Base-by-base conservation (phyloP, 495 filamentous ascomycete species). In the Cercophora scortea region DNA sequence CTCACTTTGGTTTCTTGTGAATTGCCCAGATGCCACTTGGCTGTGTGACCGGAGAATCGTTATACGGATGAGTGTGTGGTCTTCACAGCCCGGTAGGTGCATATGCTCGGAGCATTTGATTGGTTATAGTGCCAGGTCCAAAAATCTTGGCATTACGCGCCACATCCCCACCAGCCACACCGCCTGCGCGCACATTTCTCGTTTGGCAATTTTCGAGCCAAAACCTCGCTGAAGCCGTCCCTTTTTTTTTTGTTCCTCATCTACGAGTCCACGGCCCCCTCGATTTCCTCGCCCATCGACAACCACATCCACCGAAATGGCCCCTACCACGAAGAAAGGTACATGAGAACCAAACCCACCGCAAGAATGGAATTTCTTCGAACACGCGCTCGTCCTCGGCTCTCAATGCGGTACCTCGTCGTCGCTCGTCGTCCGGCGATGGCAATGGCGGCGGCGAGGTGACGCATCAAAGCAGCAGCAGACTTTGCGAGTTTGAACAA, bases 271-370 rank as follows among this genome's bases (percentile, higher is more conserved):
- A 60, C 62, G 58, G 61, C 57, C 54, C 57, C 58, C 51, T 57
- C 58, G 56, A 61, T 50, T 53, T 55, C 54, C 56, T 58, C 62
- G 58, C 54, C 61, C 52, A 63, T 54, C 57, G 57, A 65, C 74
- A 73, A 75, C 59, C 59, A 45, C 67, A 70, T 73, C 71, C 73
- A 67, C 71, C 77, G 76, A 73, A 71, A 90, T 90, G 87, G 83
- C 82, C 68, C 86, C 86, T 66, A 85, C 36, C 7, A 38, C 36
- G 10, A 85, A 86, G 80, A 84, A 86, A 81, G 82, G 86, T 89
- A 81, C 67, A 67, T 69, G 58, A 65, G 42, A 46, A 36, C 44
- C 36, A 54, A 41, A 32, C 17, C 43, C 10, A 19, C 17, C 16
- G 8, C 17, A 18, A 45, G 19, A 36, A 53, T 64, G 50, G 53